Conservation (phyloP, 305 asterid species). For the Plantago lanceolata region DNA sequence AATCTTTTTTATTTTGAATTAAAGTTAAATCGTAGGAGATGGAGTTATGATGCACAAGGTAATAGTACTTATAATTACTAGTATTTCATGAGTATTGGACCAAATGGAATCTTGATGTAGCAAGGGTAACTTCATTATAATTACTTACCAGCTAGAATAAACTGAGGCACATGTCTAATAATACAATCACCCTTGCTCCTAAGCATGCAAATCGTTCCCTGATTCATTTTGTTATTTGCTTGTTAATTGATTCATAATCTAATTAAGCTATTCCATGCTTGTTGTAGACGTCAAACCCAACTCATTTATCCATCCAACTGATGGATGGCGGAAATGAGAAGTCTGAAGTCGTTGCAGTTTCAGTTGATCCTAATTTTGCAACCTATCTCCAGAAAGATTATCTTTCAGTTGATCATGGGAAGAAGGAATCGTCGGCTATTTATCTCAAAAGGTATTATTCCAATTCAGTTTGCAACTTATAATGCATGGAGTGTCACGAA, state of each 20-base stretch:
- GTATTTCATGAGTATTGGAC: no score
- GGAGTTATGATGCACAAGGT: background rate
- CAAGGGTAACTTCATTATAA: no score
- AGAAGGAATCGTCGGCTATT: slow-evolving; percentile 60
- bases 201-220: background rate
- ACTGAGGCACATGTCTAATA: no score
- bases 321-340: slow-evolving; percentile 91
- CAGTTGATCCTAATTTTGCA: slow-evolving; percentile 83
- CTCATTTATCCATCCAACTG: slow-evolving; percentile 74
- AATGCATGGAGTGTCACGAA: background rate
- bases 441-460: slow-evolving; percentile 66
- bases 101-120: no score
- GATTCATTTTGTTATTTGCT: background rate
- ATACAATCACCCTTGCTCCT: background rate
- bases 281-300: slow-evolving; percentile 60
- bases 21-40: background rate
- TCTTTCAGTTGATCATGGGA: slow-evolving; percentile 62
- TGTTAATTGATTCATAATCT: slow-evolving; percentile 25
- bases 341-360: slow-evolving; percentile 88
- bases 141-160: no score
- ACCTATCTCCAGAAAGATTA: slow-evolving; percentile 71
- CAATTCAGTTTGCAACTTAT: slow-evolving; percentile 12
- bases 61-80: no score
- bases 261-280: slow-evolving; percentile 31
- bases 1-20: no score